A percentile compares a stretch with the other conserved stretches of the same genome.
Conservation (phyloP, 768 basidiomycete species). For the Naganishia vishniacii region DNA sequence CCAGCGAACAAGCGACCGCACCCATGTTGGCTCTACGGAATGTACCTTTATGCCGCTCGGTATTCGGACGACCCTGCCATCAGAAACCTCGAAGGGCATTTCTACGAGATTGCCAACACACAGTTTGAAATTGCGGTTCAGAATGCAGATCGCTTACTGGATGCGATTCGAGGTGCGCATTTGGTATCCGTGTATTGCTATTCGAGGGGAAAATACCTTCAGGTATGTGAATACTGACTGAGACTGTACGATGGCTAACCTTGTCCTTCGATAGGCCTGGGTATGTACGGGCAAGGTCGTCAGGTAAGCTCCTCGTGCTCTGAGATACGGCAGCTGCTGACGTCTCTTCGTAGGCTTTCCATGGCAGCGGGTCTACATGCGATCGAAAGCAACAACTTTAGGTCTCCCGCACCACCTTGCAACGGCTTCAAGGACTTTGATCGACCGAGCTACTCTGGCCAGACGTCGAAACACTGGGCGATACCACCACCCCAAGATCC, state of each 20-base stretch:
- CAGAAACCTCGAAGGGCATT: constrained; percentile 26
- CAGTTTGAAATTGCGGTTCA: constrained; percentile 29
- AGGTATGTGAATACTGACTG: constrained; percentile 22
- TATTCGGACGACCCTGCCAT: constrained; percentile 27
- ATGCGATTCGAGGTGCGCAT: constrained; percentile 28
- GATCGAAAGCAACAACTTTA: constrained; percentile 25
- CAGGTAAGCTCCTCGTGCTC: constrained; percentile 13
- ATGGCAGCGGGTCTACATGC: constrained; percentile 30
- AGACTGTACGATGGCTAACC: too few relatives aligned
- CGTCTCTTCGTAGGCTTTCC: constrained; percentile 18
- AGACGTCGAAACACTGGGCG: constrained; percentile 23
- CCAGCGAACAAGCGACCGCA: constrained; percentile 32
- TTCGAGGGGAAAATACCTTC: constrained; percentile 21
- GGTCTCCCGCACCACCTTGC: too few relatives aligned
- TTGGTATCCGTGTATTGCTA: constrained; percentile 27
- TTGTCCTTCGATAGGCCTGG: constrained; percentile 1
- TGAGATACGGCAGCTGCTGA: background rate
- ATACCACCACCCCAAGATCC: constrained; percentile 29
- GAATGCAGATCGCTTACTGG: constrained; percentile 28
- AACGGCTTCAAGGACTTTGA: background rate
- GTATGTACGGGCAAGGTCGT: constrained; percentile 23
- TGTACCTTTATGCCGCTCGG: constrained; percentile 31
- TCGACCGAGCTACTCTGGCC: constrained; percentile 16
- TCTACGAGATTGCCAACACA: constrained; percentile 31
- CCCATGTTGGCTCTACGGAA: constrained; percentile 34